Evolutionary conservation across 208 protist species (phyloP).

Genomic region (Leishmania mexicana): DNA sequence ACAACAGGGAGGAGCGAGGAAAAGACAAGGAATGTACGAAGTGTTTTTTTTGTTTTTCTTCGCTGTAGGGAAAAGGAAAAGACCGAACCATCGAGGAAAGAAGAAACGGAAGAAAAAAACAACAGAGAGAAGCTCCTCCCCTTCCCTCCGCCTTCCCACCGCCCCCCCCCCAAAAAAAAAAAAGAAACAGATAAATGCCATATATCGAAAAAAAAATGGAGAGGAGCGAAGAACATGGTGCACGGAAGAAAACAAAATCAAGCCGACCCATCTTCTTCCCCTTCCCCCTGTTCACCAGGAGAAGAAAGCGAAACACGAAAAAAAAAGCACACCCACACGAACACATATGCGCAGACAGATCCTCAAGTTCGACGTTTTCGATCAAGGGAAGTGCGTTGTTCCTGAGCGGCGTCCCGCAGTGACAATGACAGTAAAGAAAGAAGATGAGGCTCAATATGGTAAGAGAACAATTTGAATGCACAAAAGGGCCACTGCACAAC

Average conservation of each 20-base stretch:
- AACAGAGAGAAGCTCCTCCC: slow-evolving; percentile 7
- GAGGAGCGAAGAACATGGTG: not conserved
- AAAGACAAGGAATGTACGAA: not conserved
- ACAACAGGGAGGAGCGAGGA: not conserved
- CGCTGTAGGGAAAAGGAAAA: slow-evolving; percentile 19
- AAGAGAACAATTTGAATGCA: not conserved
- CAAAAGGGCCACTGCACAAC: not conserved
- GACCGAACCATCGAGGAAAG: not conserved
- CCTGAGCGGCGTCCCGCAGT: not conserved
- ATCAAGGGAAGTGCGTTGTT: not conserved
- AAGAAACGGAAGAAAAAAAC: not conserved
- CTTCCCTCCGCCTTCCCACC: not conserved
- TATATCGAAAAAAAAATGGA: slow-evolving; percentile 9
- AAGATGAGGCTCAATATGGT: not conserved
- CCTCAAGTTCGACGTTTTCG: not conserved
- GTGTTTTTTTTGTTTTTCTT: not conserved
- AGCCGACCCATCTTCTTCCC: not conserved
- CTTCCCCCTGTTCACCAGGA: not conserved
- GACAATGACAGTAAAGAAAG: not conserved
- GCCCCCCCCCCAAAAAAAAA: not conserved
- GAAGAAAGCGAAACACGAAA: slow-evolving; percentile 18
- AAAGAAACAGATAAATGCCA: slow-evolving; percentile 11
- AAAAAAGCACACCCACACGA: slow-evolving; percentile 5
- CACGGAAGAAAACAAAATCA: not conserved
- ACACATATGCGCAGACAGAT: not conserved